These are phyloP conservation scores for Akebia trifoliata DNA, from an alignment of 164 flowering plant genomes.

Conservation along the genomic window DNA sequence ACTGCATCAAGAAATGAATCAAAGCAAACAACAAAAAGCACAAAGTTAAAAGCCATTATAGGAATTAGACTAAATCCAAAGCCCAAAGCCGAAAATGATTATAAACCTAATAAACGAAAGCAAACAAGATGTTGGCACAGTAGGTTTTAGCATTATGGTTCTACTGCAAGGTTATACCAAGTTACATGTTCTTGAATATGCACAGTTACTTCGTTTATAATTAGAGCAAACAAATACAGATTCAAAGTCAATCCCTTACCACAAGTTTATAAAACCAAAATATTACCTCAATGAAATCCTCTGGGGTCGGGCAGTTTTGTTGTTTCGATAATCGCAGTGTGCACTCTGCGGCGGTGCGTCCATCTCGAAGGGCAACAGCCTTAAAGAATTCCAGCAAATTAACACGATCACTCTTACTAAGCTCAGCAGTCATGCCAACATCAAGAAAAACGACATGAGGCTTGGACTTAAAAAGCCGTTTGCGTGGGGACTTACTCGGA, in stretches of 20 bases:
- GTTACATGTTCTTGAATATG: no score
- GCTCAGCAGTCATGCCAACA: conserved; percentile 84
- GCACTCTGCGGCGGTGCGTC: conserved; percentile 60
- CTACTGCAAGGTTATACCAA: no score
- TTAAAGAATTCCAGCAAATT: conserved; percentile 61
- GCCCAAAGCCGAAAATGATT: no score
- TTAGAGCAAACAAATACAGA: neutral
- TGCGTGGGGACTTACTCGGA: conserved; percentile 25
- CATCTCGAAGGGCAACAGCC: conserved; percentile 66
- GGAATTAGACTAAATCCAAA: no score
- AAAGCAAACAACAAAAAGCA: no score
- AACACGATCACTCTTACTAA: conserved; percentile 42
- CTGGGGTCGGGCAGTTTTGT: conserved; percentile 63
- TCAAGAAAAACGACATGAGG: conserved; percentile 71
- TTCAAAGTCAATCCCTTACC: neutral
- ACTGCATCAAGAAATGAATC: no score
- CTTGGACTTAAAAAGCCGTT: conserved; percentile 38
- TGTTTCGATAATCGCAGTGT: conserved; percentile 52
- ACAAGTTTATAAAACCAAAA: neutral
- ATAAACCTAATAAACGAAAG: no score
- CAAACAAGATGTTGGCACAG: no score
- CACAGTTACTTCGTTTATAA: no score
- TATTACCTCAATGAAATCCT: conserved; percentile 53
- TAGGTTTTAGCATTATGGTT: no score
- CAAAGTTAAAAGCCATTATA: no score